These are phyloP conservation scores for Rhynchosporium graminicola DNA, from an alignment of 2,329 filamentous ascomycete species.

Conservation along the genomic window DNA sequence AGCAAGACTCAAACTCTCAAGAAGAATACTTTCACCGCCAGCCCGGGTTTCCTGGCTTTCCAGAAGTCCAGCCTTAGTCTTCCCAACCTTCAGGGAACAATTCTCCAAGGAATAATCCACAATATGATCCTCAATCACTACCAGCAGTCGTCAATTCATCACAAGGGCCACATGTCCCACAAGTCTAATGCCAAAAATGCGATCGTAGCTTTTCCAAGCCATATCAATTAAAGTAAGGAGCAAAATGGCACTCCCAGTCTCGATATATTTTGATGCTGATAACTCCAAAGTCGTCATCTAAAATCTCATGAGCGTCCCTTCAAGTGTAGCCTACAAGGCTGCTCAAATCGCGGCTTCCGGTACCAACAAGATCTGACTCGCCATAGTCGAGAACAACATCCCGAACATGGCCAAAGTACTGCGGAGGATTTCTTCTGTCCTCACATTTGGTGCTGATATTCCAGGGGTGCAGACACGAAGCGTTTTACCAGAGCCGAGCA, in stretches of 20 bases:
- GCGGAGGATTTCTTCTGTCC: neutral
- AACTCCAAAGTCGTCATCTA: neutral
- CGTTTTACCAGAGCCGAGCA: neutral
- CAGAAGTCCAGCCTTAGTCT: neutral
- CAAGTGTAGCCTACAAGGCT: neutral
- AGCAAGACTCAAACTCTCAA: neutral
- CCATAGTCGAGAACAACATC: neutral
- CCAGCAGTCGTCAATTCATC: neutral
- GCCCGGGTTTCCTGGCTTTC: neutral
- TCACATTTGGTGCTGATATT: neutral
- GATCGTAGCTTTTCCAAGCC: constrained; percentile 1
- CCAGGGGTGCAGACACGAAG: neutral
- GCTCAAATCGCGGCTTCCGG: neutral
- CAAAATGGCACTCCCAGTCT: neutral
- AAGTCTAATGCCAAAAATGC: neutral
- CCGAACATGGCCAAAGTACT: neutral
- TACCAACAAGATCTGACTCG: neutral
- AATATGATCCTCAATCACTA: constrained; percentile 1
- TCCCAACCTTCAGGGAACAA: neutral
- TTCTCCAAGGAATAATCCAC: neutral
- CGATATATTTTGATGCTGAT: neutral
- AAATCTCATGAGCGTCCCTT: neutral
- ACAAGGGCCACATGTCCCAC: constrained; percentile 3
- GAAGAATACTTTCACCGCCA: neutral
- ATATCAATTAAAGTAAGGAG: neutral